phyloP scores from a whole-genome alignment of 2,329 filamentous ascomycete species.

The Cladorrhinum sp. region DNA sequence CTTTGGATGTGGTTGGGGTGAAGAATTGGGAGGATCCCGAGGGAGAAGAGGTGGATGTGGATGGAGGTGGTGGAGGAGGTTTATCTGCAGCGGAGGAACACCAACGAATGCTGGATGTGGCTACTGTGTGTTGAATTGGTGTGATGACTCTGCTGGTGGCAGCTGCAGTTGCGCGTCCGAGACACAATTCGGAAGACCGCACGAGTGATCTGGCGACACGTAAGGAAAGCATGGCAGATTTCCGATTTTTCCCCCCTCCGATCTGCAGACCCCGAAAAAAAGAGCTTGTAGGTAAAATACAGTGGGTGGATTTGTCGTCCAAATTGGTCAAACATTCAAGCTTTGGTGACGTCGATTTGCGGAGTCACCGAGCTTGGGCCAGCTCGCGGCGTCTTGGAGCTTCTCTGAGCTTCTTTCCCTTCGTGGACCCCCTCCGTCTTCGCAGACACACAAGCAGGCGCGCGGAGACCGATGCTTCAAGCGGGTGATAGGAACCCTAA shows the following conservation, averaged over 20 bases:
- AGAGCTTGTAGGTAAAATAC: neutral
- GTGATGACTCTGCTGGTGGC: neutral
- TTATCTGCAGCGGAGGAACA: neutral
- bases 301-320: neutral
- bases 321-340: neutral
- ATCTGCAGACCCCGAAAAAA: neutral
- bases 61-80: neutral
- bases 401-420: neutral
- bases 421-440: neutral
- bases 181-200: neutral
- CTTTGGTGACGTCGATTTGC: neutral
- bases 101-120: neutral
- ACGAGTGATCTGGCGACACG: conserved; percentile 5
- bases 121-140: neutral
- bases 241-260: neutral
- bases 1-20: conserved; percentile 2
- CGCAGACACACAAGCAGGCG: no score
- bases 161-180: conserved; percentile 1
- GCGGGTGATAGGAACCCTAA: neutral
- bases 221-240: neutral
- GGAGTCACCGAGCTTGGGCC: neutral
- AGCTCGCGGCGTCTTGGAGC: neutral
- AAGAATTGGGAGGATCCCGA: neutral
- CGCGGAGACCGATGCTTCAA: neutral
- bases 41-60: neutral